Percentiles rank a stretch among this genome's conserved stretches.
Conservation (phyloP, 495 filamentous ascomycete genomes). For the Podospora didyma region DNA sequence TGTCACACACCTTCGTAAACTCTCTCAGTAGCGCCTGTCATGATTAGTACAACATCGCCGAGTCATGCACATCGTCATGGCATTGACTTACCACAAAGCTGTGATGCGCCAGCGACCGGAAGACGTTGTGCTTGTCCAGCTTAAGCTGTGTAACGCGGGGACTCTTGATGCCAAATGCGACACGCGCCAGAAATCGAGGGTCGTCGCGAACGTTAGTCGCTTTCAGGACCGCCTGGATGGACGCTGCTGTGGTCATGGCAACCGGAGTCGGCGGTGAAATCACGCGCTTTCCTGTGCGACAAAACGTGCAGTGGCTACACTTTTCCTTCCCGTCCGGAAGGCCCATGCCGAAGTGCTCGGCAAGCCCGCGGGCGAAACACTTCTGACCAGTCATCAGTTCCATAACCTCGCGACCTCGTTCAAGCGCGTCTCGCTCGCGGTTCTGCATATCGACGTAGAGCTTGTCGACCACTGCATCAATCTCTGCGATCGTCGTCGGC, state of each 20-base stretch:
- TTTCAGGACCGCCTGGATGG: slow-evolving; percentile 36
- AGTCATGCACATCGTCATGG: not conserved
- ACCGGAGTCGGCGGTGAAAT: slow-evolving; percentile 19
- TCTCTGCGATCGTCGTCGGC: slow-evolving; percentile 35
- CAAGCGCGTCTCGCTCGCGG: slow-evolving; percentile 46
- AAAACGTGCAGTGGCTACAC: slow-evolving; percentile 54
- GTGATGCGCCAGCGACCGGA: slow-evolving; percentile 48
- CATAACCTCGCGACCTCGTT: slow-evolving; percentile 44
- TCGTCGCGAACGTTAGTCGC: slow-evolving; percentile 46
- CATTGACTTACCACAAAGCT: slow-evolving; percentile 41
- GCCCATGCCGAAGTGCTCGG: slow-evolving; percentile 53
- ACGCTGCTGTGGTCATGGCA: slow-evolving; percentile 26
- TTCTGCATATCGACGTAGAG: slow-evolving; percentile 46
- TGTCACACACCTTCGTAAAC: slow-evolving; percentile 12
- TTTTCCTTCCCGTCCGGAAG: slow-evolving; percentile 31
- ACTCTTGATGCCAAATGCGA: slow-evolving; percentile 57
- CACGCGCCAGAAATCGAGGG: slow-evolving; percentile 48
- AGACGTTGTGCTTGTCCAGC: slow-evolving; percentile 37
- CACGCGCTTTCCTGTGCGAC: slow-evolving; percentile 39
- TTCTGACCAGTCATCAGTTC: slow-evolving; percentile 41
- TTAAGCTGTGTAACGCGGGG: slow-evolving; percentile 43
- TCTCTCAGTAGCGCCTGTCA: slow-evolving; percentile 12
- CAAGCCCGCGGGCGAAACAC: slow-evolving; percentile 47
- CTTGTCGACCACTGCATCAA: slow-evolving; percentile 33
- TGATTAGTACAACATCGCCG: not conserved